Base-by-base conservation (phyloP, 257 asterid genomes). In the Plantago ovata region DNA sequence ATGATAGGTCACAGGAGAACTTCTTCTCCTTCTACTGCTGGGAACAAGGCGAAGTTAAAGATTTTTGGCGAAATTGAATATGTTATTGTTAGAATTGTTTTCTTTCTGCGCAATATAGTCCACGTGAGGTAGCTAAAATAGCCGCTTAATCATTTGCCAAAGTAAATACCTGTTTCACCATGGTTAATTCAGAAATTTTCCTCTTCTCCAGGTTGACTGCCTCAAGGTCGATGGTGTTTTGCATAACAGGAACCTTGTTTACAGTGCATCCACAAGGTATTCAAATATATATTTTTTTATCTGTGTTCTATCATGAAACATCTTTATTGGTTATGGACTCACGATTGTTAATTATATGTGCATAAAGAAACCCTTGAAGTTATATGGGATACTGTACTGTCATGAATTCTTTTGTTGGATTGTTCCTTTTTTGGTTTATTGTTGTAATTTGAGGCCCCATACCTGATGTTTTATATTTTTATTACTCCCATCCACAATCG, bases 211-310 rank as follows among this genome's bases (percentile, higher is more conserved):
- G 98, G 98, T 88, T 79, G 94, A 85, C 58, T 92, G 98, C 78
- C 95, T 92, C 67, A 94, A 79, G 75, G 95, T 92, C 79, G 96
- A 92, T 64, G 98, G 98, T 66, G 98, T 92, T 60, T 76, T 92
- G 79, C 81, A 88, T 67, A 86, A 73, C 48, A 81, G 91, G 44
- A 92, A 92, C 75, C 96, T 92, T 64, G 96, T 92, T 62, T 92
- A 92, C 63, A 81, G 94, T 72, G 98, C 98, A 66, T 88, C 98
- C 60, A 92, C 98, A 47, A 92, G 98, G 98, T 92, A 69, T 65
- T 66, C 14, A 49, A 28, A 50, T 55, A 59, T 56, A 10, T 45
- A 28, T 9, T 24, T 19, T 24, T 24, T 62, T 55, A n/a, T 51
- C 48, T 20, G 13, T 49, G 50, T n/a, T 21, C 18, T 38, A 13